phyloP scores from a whole-genome alignment of 202 grass and related monocot genomes.

The Schoenoplectus triqueter region DNA sequence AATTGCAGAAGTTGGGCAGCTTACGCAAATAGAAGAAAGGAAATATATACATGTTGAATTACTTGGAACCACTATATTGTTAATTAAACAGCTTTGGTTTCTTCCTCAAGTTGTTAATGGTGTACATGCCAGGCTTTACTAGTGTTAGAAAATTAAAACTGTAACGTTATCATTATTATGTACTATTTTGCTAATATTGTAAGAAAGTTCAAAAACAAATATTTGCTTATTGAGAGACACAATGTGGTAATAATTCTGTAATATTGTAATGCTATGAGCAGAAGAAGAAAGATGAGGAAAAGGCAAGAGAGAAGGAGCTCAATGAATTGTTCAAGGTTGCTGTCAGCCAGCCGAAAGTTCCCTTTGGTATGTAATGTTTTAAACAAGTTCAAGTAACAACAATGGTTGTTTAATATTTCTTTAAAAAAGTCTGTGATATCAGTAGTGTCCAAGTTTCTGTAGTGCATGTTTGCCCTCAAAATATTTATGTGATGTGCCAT shows the following conservation, averaged over 20 bases:
- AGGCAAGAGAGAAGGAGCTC: slow-evolving; percentile 95
- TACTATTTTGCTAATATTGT: background rate
- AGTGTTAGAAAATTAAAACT: background rate
- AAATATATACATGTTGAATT: background rate
- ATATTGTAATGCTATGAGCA: slow-evolving; percentile 52
- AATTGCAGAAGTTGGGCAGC: background rate
- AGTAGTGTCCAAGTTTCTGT: background rate
- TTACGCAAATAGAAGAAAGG: background rate
- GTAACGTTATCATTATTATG: background rate
- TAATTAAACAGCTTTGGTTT: background rate
- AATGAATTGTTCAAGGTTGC: slow-evolving; percentile 99
- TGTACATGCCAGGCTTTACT: background rate
- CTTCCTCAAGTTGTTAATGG: background rate
- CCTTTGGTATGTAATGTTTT: slow-evolving; percentile 65
- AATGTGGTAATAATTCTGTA: background rate
- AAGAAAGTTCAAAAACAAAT: background rate
- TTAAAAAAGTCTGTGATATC: background rate
- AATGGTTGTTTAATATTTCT: slow-evolving; percentile 4
- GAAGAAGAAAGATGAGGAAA: slow-evolving; percentile 99
- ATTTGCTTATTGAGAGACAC: background rate
- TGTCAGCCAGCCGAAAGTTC: slow-evolving; percentile 99
- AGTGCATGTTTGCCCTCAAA: background rate
- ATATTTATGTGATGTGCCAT: background rate
- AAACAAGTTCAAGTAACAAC: slow-evolving; percentile 15
- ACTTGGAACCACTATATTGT: background rate